phyloP scores from a whole-genome alignment of 768 basidiomycete species.

The Leccinum ochraceum region DNA sequence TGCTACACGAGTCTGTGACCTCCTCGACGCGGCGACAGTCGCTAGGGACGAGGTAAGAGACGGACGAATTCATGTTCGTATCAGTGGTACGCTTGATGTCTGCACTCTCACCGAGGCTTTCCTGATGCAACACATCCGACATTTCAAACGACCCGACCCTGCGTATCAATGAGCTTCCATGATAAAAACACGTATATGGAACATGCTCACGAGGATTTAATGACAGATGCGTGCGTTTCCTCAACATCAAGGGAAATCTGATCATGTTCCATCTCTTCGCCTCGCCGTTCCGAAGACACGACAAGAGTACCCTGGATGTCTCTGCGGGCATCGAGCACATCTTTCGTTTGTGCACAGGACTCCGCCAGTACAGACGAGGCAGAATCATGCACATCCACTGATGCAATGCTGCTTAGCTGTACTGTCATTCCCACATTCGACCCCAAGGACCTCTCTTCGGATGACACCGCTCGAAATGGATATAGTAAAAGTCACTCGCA shows the following conservation, averaged over 20 bases:
- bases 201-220: conserved; percentile 3
- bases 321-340: not conserved
- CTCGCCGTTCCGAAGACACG: not conserved
- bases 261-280: not conserved
- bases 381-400: not conserved
- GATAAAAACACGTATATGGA: not conserved
- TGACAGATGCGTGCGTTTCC: not conserved
- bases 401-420: not conserved
- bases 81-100: not conserved
- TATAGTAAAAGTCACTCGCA: conserved; percentile 33
- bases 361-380: not conserved
- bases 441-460: not conserved
- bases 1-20: not conserved
- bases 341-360: not conserved
- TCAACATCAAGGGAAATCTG: not conserved
- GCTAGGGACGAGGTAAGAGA: not conserved
- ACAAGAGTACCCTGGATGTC: not conserved
- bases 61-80: not conserved
- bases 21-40: not conserved
- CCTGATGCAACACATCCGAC: not conserved
- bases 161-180: not conserved
- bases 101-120: not conserved
- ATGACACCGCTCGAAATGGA: not conserved
- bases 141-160: conserved; percentile 2
- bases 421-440: not conserved